Base-by-base conservation (phyloP, 148 eudicot genomes). In the Camellia granthamiana region DNA sequence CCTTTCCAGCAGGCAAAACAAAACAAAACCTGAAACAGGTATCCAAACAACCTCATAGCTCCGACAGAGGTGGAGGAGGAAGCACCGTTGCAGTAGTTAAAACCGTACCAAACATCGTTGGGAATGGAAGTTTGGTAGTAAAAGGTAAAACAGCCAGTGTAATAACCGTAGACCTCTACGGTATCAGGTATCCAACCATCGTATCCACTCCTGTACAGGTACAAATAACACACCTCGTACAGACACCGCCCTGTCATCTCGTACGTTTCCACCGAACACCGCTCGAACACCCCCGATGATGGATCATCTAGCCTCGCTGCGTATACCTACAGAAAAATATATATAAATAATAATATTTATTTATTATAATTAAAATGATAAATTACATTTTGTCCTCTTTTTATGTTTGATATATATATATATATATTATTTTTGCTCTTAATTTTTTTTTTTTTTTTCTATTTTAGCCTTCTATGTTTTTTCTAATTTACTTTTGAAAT, bases 121-220 rank as follows among this genome's bases (percentile, higher is more conserved):
- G 92, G 92, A 10, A 89, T 54, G 10, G 12, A 69, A 15, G 79
- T 80, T 55, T 87, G 76, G 80, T 82, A 85, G 44, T 80, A 79
- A 79, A 87, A 87, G 9, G 83, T 80, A 49, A 62, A 85, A 16
- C 84, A 61, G 6, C 70, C 78, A n/a, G 84, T 72, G 47, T 87
- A 76, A 23, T 80, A 81, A 11, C 88, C 81, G 46, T 81, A 87
- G 43, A 89, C 83, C n/a, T 84, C 58, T 8, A 82, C 81, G 1
- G 78, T 43, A 41, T 87, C 87, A 0, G 92, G 90, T 47, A 75
- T 75, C 92, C 92, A 89, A 13, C 92, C 92, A 46, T 89, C 90
- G 60, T 81, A 79, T 3, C 90, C 90, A 16, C 88, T 89, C 78
- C 92, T 78, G 79, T 89, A 89, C 30, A 87, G 78, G 75, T 89